Evolutionary conservation across 306 rosid species (phyloP), one percentile per base, ranked within the genome.

Genomic region (Lathyrus sativus): DNA sequence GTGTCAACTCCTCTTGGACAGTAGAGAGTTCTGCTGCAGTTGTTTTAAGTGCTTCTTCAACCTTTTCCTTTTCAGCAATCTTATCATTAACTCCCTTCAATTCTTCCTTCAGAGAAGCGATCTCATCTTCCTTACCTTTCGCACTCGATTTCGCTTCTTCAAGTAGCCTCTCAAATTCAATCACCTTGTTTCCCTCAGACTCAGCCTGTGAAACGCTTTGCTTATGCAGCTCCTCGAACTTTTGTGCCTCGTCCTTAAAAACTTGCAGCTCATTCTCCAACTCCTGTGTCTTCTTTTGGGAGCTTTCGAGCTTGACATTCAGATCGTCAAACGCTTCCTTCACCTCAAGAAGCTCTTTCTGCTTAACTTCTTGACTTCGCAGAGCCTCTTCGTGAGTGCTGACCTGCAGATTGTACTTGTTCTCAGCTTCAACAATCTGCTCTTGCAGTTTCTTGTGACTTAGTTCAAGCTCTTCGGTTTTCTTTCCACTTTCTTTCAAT

Each of bases 151-250:
- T 88, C 60, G 89, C 78, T 65, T 76, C 86, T 85, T 85, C 90
- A n/a, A 88, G 90, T 64, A 88, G 75, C 73, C 79, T 90, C 85
- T 86, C 95, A 28, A 80, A 72, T 72, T 90, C 97, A 22, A 83
- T 26, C 41, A 88, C 97, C 75, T 72, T 86, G 78, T 79, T 84
- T 38, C 80, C 80, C 81, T 84, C 96, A 7, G 90, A 76, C 69
- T 93, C 98, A 9, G 96, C 97, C 12, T 82, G 91, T 1, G 71
- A 82, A 29, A 97, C 87, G 75, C 96, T 93, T 84, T 86, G 72
- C 85, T 85, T 82, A 73, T 90, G 98, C 66, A 93, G 88, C 78
- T 90, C 92, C 84, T 90, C 97, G 26, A 83, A 90, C 79, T 86
- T 93, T 50, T 54, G 73, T 0, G 76, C 84, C 81, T 90, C 98